Evolutionary conservation across 2,329 filamentous ascomycete species (phyloP), one percentile per base, ranked within the genome.

Genomic region (Trichophyton benhamiae): DNA sequence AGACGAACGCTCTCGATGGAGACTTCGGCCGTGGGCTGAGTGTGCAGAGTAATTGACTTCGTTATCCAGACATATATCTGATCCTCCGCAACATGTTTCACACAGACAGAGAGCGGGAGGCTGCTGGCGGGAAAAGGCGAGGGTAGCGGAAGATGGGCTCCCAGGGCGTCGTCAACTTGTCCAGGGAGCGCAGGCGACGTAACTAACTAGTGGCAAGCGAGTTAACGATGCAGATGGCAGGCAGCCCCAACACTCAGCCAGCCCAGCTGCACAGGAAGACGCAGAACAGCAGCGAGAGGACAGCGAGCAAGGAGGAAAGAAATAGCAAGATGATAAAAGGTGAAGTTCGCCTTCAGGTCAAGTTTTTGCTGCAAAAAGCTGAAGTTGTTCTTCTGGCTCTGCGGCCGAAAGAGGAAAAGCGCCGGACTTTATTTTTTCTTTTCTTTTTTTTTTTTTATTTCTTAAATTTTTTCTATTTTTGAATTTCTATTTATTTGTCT

Each of bases 1-100:
- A 48, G 20, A 25, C 44, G 44, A 30, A 30, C 44, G 44, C 44
- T 48, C 44, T 48, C 8, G 20, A 25, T 22, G n/a, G 17, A 52
- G 13, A 30, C 33, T 53, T n/a, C 17, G 49, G 49, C 49, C 41
- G 6, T 17, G 41, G 27, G 30, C 27, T 13, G 22, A 3, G 11
- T 27, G 15, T 22, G 11, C 9, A 33, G 49, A 33, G n/a, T 22
- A 17, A 25, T 53, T 3, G 49, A 53, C 22, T 33, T 33, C 49
- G 49, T 53, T 53, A 53, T 53, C 49, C 49, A n/a, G 49, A 13
- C 49, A 53, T 53, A n/a, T 13, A 53, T 27, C 49, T 53, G n/a
- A 53, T 33, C 49, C 49, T 53, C 49, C 27, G 49, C 49, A 53
- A 53, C 49, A 53, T 53, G 27, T 53, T 53, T 53, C 49, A 53